Percentiles rank a stretch among this genome's conserved stretches.
phyloP scores from a whole-genome alignment of 2,329 filamentous ascomycete species.

The Epichloe festucae region DNA sequence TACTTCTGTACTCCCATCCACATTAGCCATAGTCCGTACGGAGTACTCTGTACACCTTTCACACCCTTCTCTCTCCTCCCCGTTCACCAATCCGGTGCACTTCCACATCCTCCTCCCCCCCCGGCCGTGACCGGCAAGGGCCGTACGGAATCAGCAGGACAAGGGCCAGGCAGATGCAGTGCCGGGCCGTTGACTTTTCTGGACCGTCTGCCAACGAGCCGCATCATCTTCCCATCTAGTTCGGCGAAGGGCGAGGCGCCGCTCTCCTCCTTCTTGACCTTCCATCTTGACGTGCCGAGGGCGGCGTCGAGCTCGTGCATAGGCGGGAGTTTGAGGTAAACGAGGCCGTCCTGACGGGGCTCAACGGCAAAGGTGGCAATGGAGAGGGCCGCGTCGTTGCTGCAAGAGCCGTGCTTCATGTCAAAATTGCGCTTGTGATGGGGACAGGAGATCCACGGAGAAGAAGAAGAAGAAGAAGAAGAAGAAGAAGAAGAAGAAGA shows the following conservation, averaged over 20 bases:
- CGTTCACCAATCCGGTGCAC: slow-evolving; percentile 32
- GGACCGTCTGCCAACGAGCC: background rate
- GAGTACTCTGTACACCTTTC: background rate
- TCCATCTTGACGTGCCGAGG: slow-evolving; percentile 68
- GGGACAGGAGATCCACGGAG: slow-evolving; percentile 75
- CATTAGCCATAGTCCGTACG: background rate
- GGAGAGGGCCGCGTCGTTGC: slow-evolving; percentile 59
- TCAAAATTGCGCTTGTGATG: slow-evolving; percentile 86
- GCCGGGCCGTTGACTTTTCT: slow-evolving; percentile 26
- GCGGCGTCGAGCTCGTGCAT: slow-evolving; percentile 68
- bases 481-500: background rate
- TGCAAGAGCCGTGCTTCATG: slow-evolving; percentile 58
- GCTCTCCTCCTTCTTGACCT: slow-evolving; percentile 58
- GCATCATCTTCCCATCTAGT: slow-evolving; percentile 30
- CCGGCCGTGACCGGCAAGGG: slow-evolving; percentile 14
- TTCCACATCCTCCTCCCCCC: slow-evolving; percentile 20
- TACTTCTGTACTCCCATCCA: background rate
- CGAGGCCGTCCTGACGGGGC: slow-evolving; percentile 57
- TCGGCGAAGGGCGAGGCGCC: slow-evolving; percentile 26
- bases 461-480: slow-evolving; percentile 7
- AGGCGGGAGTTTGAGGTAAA: slow-evolving; percentile 71
- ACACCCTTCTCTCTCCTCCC: background rate
- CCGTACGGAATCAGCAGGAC: slow-evolving; percentile 21
- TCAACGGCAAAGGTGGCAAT: slow-evolving; percentile 75
- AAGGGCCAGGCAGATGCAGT: background rate